Conservation (phyloP, 1,139 yeast genomes). For the Fermentozyma sake region DNA sequence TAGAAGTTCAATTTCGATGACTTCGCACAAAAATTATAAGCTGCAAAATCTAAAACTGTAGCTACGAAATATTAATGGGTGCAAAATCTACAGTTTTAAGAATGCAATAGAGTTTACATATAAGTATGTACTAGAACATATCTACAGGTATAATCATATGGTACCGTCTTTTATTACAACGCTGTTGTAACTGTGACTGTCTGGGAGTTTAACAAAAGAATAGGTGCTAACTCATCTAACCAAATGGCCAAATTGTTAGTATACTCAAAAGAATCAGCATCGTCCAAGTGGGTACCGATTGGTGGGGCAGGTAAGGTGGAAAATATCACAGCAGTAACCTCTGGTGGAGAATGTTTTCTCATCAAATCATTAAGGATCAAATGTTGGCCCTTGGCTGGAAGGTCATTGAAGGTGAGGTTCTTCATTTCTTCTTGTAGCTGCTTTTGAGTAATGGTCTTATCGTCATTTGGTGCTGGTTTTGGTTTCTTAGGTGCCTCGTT, state of each 20-base stretch:
- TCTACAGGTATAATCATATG: no score
- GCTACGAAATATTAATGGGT: no score
- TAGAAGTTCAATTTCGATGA: no score
- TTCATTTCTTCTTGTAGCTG: slow-evolving; percentile 38
- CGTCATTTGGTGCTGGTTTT: background rate
- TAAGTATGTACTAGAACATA: no score
- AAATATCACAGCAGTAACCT: slow-evolving; percentile 66
- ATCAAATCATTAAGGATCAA: slow-evolving; percentile 81
- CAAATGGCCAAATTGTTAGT: slow-evolving; percentile 73
- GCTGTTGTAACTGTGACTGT: slow-evolving; percentile 95
- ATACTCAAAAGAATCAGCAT: slow-evolving; percentile 67
- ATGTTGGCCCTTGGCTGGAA: slow-evolving; percentile 91
- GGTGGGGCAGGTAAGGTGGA: slow-evolving; percentile 89
- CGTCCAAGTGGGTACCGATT: slow-evolving; percentile 71
- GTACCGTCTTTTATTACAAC: no score
- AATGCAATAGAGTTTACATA: no score
- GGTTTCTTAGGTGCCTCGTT: slow-evolving; percentile 1
- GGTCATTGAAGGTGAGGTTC: slow-evolving; percentile 63
- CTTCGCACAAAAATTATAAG: no score
- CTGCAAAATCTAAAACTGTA: no score
- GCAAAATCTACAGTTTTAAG: no score
- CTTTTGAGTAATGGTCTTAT: slow-evolving; percentile 24
- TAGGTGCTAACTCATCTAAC: slow-evolving; percentile 80
- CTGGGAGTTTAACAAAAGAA: slow-evolving; percentile 77
- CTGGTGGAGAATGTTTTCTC: slow-evolving; percentile 51